phyloP scores from a whole-genome alignment of 176 grass and related monocot species.

The Miscanthus lutarioriparius region DNA sequence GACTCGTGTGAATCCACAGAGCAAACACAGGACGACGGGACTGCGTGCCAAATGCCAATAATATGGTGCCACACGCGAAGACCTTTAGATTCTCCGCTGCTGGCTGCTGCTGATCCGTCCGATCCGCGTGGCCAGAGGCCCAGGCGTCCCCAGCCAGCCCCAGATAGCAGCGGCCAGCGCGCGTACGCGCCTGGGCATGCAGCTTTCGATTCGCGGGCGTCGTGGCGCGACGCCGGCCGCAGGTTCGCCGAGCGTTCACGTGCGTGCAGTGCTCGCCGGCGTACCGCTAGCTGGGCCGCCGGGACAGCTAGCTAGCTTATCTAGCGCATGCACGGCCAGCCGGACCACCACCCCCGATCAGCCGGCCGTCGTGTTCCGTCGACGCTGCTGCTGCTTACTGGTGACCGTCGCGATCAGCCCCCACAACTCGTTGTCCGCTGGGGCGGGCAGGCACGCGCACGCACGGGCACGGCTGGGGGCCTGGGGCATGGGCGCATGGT shows the following conservation, averaged over 20 bases:
- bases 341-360: not conserved
- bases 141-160: not conserved
- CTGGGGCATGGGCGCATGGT: too few species aligned
- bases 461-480: too few species aligned
- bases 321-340: not conserved
- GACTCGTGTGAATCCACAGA: too few species aligned
- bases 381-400: not conserved
- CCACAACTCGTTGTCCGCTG: constrained; percentile 20
- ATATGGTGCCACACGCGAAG: too few species aligned
- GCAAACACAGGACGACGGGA: too few species aligned
- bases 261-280: not conserved
- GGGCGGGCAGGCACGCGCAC: not conserved
- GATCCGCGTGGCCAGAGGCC: too few species aligned
- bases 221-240: constrained; percentile 22
- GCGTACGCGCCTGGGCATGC: not conserved
- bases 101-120: too few species aligned
- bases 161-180: not conserved
- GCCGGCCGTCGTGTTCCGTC: constrained; percentile 10
- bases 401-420: not conserved
- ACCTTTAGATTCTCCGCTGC: too few species aligned
- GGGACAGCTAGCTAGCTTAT: not conserved
- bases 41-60: too few species aligned
- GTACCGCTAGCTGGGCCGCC: too few species aligned
- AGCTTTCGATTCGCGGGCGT: constrained; percentile 1
- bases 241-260: constrained; percentile 28